Evolutionary conservation across 2,329 filamentous ascomycete species (phyloP).

Genomic region (Colletotrichum sp.): DNA sequence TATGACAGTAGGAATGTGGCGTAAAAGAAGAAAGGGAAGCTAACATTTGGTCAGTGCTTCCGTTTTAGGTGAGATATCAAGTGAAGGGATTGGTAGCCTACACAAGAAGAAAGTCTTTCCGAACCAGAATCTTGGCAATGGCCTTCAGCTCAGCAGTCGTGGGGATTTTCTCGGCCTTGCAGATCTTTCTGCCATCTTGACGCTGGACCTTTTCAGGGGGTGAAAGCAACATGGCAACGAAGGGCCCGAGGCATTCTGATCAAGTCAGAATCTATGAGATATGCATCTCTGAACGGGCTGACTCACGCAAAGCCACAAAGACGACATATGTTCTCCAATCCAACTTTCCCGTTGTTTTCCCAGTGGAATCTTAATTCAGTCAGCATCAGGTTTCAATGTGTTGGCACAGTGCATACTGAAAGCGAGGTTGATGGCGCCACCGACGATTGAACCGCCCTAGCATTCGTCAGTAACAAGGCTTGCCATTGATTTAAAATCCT

Average conservation of each 20-base stretch:
- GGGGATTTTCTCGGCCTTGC: background rate
- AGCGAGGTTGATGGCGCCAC: background rate
- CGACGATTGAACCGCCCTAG: background rate
- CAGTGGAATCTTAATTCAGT: background rate
- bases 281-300: background rate
- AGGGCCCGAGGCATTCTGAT: background rate
- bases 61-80: fast-evolving
- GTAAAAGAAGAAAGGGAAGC: constrained; percentile 11
- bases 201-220: background rate
- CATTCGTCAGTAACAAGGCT: background rate
- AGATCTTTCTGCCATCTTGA: background rate
- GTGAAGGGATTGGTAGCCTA: background rate
- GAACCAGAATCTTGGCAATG: background rate
- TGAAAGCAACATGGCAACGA: background rate
- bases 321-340: constrained; percentile 4
- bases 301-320: background rate
- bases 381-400: background rate
- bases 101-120: constrained; percentile 18
- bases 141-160: background rate
- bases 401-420: background rate
- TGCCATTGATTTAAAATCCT: fast-evolving
- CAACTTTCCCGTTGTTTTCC: background rate
- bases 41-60: background rate
- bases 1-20: constrained; percentile 23
- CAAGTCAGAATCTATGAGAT: background rate